Evolutionary conservation across 768 basidiomycete species (phyloP).

Genomic region (Tricholoma bakamatsutake): DNA sequence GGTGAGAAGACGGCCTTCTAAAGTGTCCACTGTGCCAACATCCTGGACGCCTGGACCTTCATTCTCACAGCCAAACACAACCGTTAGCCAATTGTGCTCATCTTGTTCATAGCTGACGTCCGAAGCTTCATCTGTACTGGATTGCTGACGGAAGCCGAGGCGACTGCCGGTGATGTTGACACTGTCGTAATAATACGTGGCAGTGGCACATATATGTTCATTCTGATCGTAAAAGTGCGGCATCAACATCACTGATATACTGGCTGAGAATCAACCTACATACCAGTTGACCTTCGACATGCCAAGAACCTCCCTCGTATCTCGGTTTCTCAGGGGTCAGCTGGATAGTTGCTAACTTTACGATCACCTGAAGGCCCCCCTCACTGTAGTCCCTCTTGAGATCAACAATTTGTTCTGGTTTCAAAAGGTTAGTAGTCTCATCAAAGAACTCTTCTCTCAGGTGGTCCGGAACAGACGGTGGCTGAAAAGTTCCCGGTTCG

Average conservation of each 20-base stretch:
- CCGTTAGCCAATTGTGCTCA: constrained; percentile 16
- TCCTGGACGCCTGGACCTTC: constrained; percentile 9
- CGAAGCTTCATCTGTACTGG: constrained; percentile 1
- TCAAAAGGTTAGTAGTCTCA: not conserved
- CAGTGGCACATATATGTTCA: constrained; percentile 22
- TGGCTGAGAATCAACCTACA: not conserved
- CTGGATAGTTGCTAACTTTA: constrained; percentile 26
- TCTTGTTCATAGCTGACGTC: not conserved
- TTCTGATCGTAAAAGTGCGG: constrained; percentile 9
- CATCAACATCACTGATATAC: not conserved
- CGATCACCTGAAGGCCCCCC: constrained; percentile 23
- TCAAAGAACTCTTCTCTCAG: not conserved
- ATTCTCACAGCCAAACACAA: constrained; percentile 19
- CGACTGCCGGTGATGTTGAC: constrained; percentile 26
- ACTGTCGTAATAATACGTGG: constrained; percentile 23
- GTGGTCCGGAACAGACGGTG: constrained; percentile 1
- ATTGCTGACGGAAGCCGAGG: constrained; percentile 25
- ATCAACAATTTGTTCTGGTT: constrained; percentile 6
- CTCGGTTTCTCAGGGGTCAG: constrained; percentile 31
- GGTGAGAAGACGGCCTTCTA: constrained; percentile 5
- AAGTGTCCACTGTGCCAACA: constrained; percentile 18
- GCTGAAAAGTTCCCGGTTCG: constrained; percentile 10
- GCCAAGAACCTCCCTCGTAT: constrained; percentile 33
- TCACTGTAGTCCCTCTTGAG: constrained; percentile 6
- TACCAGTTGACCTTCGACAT: constrained; percentile 28